Conservation (phyloP, 2,329 filamentous ascomycete species). For the Sclerotinia nivalis region DNA sequence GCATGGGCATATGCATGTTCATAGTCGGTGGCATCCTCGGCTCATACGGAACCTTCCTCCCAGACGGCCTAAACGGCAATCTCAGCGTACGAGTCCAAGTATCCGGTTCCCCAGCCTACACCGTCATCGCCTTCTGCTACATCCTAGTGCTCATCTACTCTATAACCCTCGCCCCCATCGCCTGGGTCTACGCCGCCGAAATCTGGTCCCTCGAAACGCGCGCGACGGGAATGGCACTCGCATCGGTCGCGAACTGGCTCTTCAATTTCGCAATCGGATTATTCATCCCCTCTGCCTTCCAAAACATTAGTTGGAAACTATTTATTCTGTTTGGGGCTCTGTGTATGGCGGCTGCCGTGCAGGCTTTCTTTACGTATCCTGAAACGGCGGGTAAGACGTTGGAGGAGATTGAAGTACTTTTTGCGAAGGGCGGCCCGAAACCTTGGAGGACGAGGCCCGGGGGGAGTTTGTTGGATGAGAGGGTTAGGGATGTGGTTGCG, state of each 20-base stretch:
- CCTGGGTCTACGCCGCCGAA: slow-evolving; percentile 67
- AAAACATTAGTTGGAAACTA: slow-evolving; percentile 57
- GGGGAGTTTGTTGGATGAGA: slow-evolving; percentile 27
- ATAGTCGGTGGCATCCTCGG: slow-evolving; percentile 49
- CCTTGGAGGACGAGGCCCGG: slow-evolving; percentile 35
- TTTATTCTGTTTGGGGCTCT: slow-evolving; percentile 53
- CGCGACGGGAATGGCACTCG: slow-evolving; percentile 59
- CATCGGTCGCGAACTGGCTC: slow-evolving; percentile 56
- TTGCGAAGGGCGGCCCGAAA: slow-evolving; percentile 29
- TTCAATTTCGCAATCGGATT: slow-evolving; percentile 63
- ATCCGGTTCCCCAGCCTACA: slow-evolving; percentile 54
- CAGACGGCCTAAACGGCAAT: slow-evolving; percentile 48
- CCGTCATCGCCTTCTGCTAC: slow-evolving; percentile 66
- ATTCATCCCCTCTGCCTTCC: slow-evolving; percentile 58
- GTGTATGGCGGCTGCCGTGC: slow-evolving; percentile 47
- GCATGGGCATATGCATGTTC: slow-evolving; percentile 49
- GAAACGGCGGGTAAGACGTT: slow-evolving; percentile 42
- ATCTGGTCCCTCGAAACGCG: slow-evolving; percentile 63
- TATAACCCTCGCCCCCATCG: slow-evolving; percentile 62
- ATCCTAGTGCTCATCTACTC: slow-evolving; percentile 64
- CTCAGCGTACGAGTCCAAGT: slow-evolving; percentile 57
- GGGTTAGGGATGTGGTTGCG: slow-evolving; percentile 28
- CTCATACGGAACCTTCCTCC: slow-evolving; percentile 45
- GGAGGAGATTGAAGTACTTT: slow-evolving; percentile 43
- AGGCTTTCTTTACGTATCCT: slow-evolving; percentile 39